Base-by-base conservation (phyloP, 306 rosid genomes). In the Rosa chinensis region DNA sequence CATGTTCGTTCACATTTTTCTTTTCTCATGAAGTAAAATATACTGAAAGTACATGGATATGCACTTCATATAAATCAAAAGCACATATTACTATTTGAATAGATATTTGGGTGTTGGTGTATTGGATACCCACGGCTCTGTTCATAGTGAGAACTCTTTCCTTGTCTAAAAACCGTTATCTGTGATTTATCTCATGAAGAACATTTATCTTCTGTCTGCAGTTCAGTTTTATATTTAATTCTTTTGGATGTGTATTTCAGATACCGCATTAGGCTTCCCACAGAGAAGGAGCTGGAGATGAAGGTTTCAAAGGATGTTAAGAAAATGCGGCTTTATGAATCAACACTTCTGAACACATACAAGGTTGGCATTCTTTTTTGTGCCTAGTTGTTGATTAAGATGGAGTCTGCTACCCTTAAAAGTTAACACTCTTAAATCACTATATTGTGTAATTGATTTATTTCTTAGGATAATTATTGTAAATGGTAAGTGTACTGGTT, bases 271-370 rank as follows among this genome's bases (percentile, higher is more conserved):
- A 89, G 99, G 88, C 94, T 95, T 84, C 99, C 98, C 43, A 91
- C 98, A 47, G 99, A 93, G 84, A 95, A 95, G 85, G 99, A 95
- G 86, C 81, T 84, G 53, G 96, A 95, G 78, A 93, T 95, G 96
- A 95, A 95, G 86, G 97, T 95, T 74, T 93, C 97, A 58, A 95
- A 93, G 89, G 85, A 88, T 79, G 92, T 95, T 73, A 88, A 87
- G 84, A 95, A 92, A 91, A 95, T 81, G 92, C 94, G 98, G 64
- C 85, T 70, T 76, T 93, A 87, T 86, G 99, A 95, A 85, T 93
- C 98, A 69, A 91, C 99, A 83, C 97, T 95, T 75, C 89, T 93
- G 42, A 89, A 96, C 78, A 80, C 89, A 72, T 93, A 95, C 87
- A 95, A 95, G 99, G 99, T 95, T 82, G 35, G 79, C 80, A 45